These are phyloP conservation scores for Allomyces macrogynus DNA, from an alignment of 192 early-diverging fungal species.

Conservation along the genomic window DNA sequence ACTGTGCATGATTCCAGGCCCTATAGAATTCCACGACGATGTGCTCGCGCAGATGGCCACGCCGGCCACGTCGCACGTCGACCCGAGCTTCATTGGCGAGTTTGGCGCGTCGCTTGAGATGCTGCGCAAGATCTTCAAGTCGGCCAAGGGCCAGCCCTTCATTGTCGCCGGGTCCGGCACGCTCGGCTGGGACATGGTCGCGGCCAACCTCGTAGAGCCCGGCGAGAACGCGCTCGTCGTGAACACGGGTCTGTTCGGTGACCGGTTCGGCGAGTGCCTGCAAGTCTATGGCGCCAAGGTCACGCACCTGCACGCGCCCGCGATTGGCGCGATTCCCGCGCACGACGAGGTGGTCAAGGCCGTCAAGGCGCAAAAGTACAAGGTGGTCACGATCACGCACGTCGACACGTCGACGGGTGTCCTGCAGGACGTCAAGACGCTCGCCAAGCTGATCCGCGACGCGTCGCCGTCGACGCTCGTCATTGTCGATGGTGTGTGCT, in stretches of 20 bases:
- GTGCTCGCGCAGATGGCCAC: constrained; percentile 72
- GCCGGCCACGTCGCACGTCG: constrained; percentile 75
- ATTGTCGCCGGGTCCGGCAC: constrained; percentile 90
- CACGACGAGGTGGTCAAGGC: constrained; percentile 28
- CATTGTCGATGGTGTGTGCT: constrained; percentile 87
- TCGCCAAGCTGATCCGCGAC: constrained; percentile 48
- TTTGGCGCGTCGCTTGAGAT: constrained; percentile 78
- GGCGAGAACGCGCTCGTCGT: constrained; percentile 74
- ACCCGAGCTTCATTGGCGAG: constrained; percentile 65
- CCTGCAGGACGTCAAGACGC: constrained; percentile 55
- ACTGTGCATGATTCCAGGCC: too few relatives aligned
- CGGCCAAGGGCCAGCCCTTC: constrained; percentile 68
- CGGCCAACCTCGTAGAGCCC: constrained; percentile 71
- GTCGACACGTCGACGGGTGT: constrained; percentile 94
- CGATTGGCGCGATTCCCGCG: constrained; percentile 42
- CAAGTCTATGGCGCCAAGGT: constrained; percentile 73
- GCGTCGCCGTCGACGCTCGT: constrained; percentile 73
- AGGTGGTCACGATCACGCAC: constrained; percentile 84
- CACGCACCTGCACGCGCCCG: constrained; percentile 42
- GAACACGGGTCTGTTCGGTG: constrained; percentile 90
- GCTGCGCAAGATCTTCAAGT: constrained; percentile 54
- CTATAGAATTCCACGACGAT: constrained; percentile 81
- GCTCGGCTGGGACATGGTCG: constrained; percentile 91
- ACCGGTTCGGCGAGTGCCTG: constrained; percentile 82
- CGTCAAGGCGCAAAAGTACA: constrained; percentile 34